phyloP scores from a whole-genome alignment of 2,329 filamentous ascomycete genomes.

The Colletotrichum chlorophyti region DNA sequence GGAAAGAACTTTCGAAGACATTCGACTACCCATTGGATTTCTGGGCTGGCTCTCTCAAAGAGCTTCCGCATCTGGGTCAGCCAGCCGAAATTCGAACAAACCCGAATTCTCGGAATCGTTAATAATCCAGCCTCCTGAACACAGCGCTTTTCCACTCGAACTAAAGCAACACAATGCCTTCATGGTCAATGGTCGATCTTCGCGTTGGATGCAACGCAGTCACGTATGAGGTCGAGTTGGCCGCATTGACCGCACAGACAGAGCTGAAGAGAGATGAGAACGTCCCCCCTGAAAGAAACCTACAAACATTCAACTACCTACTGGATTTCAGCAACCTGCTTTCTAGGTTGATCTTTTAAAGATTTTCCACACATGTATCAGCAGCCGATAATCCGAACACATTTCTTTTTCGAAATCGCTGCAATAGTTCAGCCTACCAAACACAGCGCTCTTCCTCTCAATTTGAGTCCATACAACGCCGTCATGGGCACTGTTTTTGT shows the following conservation, averaged over 20 bases:
- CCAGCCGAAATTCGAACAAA: too few relatives aligned
- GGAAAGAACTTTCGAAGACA: too few relatives aligned
- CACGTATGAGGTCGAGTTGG: conserved; percentile 20
- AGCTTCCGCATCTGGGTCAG: too few relatives aligned
- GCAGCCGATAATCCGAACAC: too few relatives aligned
- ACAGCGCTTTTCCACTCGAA: neutral
- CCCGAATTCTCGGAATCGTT: too few relatives aligned
- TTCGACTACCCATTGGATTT: too few relatives aligned
- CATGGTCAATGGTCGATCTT: conserved; percentile 7
- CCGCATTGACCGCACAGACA: conserved; percentile 7
- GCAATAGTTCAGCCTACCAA: neutral
- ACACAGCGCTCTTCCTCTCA: neutral
- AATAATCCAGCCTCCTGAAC: neutral
- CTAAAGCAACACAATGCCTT: conserved; percentile 1
- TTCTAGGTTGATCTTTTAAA: conserved; percentile 10
- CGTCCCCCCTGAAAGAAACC: neutral
- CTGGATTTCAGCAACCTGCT: conserved; percentile 16
- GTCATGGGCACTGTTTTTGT: conserved; percentile 5
- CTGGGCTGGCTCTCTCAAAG: too few relatives aligned
- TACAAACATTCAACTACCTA: conserved; percentile 8
- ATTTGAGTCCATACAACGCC: neutral
- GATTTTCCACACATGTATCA: too few relatives aligned
- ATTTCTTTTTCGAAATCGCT: too few relatives aligned
- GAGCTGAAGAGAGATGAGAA: neutral
- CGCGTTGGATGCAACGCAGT: neutral